Evolutionary conservation across 73 alveolate genomes (phyloP).

Genomic region (Paramecium bursaria): DNA sequence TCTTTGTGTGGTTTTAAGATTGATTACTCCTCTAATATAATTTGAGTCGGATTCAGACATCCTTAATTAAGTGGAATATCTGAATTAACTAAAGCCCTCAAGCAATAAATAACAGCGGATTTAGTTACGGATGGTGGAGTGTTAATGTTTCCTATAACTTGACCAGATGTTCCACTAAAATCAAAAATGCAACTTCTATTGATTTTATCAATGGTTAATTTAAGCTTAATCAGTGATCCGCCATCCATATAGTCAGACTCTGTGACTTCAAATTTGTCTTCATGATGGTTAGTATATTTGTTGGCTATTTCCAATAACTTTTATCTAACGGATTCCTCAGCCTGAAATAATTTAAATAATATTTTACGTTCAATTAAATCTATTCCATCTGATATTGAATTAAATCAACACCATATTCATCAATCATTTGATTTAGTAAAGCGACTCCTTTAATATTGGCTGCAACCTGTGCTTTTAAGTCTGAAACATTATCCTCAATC

Average conservation of each 20-base stretch:
- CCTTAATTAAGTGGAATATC: slow-evolving; percentile 94
- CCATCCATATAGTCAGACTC: slow-evolving; percentile 91
- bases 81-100: slow-evolving; percentile 87
- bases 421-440: slow-evolving; percentile 74
- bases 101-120: slow-evolving; percentile 89
- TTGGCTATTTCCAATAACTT: slow-evolving; percentile 77
- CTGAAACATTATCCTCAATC: slow-evolving; percentile 80
- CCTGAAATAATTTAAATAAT: no score
- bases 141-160: slow-evolving; percentile 24
- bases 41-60: slow-evolving; percentile 86
- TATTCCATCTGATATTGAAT: slow-evolving; percentile 88
- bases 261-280: slow-evolving; percentile 65
- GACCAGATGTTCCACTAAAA: slow-evolving; percentile 32
- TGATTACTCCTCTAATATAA: slow-evolving; percentile 76
- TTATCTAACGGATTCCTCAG: slow-evolving; percentile 79
- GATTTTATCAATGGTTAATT: slow-evolving; percentile 18
- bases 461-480: slow-evolving; percentile 86
- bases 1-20: slow-evolving; percentile 78
- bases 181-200: slow-evolving; percentile 24
- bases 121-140: slow-evolving; percentile 77
- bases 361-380: slow-evolving; percentile 82
- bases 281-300: slow-evolving; percentile 62
- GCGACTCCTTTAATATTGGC: slow-evolving; percentile 91
- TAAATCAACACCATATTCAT: slow-evolving; percentile 75
- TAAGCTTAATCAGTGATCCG: slow-evolving; percentile 26